Evolutionary conservation across 257 asterid species (phyloP).

Genomic region (Penstemon newberryi): DNA sequence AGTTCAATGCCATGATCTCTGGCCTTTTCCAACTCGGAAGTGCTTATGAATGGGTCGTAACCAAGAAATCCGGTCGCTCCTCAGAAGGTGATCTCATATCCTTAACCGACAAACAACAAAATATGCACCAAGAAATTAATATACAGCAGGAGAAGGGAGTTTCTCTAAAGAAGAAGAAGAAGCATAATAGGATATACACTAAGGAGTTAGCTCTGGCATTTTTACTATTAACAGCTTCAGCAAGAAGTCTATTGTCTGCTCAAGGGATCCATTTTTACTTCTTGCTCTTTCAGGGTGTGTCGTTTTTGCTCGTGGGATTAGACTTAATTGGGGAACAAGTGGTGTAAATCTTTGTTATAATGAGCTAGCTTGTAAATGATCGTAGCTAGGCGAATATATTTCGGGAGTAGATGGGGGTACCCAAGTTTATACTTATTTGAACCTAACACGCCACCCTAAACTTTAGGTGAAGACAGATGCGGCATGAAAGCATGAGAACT

Average conservation of each 20-base stretch:
- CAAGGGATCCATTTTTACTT: slow-evolving; percentile 95
- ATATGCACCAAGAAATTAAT: slow-evolving; percentile 49
- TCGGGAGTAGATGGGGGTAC: no score
- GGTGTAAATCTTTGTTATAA: slow-evolving; percentile 23
- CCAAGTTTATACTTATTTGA: no score
- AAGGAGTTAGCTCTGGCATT: slow-evolving; percentile 80
- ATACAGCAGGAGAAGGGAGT: slow-evolving; percentile 39
- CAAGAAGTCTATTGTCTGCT: slow-evolving; percentile 80
- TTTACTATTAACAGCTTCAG: slow-evolving; percentile 79
- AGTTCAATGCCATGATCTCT: slow-evolving; percentile 92
- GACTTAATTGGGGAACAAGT: slow-evolving; percentile 97
- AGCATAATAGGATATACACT: slow-evolving; percentile 73
- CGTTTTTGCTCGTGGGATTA: slow-evolving; percentile 82
- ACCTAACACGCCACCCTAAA: no score
- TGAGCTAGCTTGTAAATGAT: neutral
- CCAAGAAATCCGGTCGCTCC: slow-evolving; percentile 85
- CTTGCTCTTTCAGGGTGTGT: slow-evolving; percentile 85
- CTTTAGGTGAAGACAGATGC: no score
- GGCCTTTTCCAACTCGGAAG: slow-evolving; percentile 91
- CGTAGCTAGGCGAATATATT: no score
- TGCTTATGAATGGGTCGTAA: slow-evolving; percentile 93
- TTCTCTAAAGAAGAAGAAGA: slow-evolving; percentile 41
- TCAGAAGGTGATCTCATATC: slow-evolving; percentile 73
- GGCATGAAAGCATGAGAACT: no score
- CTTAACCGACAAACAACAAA: slow-evolving; percentile 48